Conservation (phyloP, 2,329 filamentous ascomycete species). For the Colletotrichum nymphaeae region DNA sequence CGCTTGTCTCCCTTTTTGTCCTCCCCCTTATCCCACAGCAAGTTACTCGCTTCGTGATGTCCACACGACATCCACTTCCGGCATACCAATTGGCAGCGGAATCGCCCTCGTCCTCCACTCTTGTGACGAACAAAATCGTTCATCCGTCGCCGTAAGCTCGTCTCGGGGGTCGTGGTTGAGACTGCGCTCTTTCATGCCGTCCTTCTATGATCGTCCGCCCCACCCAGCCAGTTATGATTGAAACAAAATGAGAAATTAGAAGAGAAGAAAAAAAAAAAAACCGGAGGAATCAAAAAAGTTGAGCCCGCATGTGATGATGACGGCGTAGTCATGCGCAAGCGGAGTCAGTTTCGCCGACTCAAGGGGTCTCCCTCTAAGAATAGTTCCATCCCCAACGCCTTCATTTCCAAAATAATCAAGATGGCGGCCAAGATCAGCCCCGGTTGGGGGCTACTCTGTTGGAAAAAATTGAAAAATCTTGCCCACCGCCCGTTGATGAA, state of each 20-base stretch:
- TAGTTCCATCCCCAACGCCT: constrained; percentile 33
- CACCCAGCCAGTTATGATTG: constrained; percentile 31
- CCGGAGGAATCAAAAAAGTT: constrained; percentile 21
- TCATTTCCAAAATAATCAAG: constrained; percentile 33
- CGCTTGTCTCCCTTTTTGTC: constrained; percentile 13
- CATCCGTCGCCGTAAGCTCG: constrained; percentile 20
- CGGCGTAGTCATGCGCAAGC: constrained; percentile 18
- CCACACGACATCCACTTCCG: neutral
- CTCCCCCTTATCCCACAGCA: neutral
- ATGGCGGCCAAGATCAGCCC: constrained; percentile 20
- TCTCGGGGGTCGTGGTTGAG: constrained; percentile 25
- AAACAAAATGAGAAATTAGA: constrained; percentile 33
- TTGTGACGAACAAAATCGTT: constrained; percentile 4
- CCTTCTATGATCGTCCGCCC: constrained; percentile 32
- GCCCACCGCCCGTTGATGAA: constrained; percentile 28
- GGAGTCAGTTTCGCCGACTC: constrained; percentile 25
- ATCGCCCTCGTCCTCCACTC: constrained; percentile 2
- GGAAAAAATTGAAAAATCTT: constrained; percentile 12
- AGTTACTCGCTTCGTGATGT: neutral
- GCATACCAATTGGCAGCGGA: constrained; percentile 4
- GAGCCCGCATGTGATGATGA: constrained; percentile 34
- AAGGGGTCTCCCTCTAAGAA: constrained; percentile 34
- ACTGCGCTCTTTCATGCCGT: constrained; percentile 25
- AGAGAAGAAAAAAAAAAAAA: constrained; percentile 19
- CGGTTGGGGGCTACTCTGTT: neutral